phyloP scores from a whole-genome alignment of 2,329 filamentous ascomycete genomes.

The Claviceps monticola region DNA sequence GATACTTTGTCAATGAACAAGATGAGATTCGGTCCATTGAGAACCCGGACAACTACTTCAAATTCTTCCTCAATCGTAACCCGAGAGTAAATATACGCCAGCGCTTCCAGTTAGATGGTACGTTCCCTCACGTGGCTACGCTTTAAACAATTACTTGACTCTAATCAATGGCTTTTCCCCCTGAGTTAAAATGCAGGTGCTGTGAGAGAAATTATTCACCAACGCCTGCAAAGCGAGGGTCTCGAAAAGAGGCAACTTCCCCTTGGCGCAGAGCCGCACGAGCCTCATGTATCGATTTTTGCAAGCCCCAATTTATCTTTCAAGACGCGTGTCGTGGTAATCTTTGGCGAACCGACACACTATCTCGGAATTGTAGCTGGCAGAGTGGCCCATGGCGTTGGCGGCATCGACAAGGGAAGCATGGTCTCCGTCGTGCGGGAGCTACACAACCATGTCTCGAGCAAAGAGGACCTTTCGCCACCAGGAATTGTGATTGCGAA shows the following conservation, averaged over 20 bases:
- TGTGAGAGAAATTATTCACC: slow-evolving; percentile 43
- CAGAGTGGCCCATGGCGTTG: slow-evolving; percentile 46
- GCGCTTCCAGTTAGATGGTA: slow-evolving; percentile 61
- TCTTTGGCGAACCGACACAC: slow-evolving; percentile 59
- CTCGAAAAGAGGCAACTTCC: slow-evolving; percentile 51
- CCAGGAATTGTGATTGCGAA: slow-evolving; percentile 65
- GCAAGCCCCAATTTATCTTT: not conserved
- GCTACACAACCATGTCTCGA: slow-evolving; percentile 24
- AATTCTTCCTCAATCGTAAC: slow-evolving; percentile 61
- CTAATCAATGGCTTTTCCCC: not conserved
- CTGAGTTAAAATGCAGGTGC: slow-evolving; percentile 33
- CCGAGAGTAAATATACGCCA: slow-evolving; percentile 65
- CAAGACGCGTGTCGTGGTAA: slow-evolving; percentile 44
- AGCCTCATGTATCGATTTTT: slow-evolving; percentile 58
- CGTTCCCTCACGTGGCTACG: not conserved
- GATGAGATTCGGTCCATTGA: slow-evolving; percentile 62
- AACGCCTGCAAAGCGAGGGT: slow-evolving; percentile 47
- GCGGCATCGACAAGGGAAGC: slow-evolving; percentile 58
- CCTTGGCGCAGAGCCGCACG: slow-evolving; percentile 26
- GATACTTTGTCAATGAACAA: slow-evolving; percentile 64
- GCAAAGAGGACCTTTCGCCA: slow-evolving; percentile 17
- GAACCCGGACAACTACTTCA: slow-evolving; percentile 55
- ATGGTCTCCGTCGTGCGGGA: slow-evolving; percentile 47
- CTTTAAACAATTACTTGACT: no score
- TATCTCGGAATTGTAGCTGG: slow-evolving; percentile 65